These are phyloP conservation scores for Diaporthe ampelina DNA, from an alignment of 2,329 filamentous ascomycete species.

Conservation along the genomic window DNA sequence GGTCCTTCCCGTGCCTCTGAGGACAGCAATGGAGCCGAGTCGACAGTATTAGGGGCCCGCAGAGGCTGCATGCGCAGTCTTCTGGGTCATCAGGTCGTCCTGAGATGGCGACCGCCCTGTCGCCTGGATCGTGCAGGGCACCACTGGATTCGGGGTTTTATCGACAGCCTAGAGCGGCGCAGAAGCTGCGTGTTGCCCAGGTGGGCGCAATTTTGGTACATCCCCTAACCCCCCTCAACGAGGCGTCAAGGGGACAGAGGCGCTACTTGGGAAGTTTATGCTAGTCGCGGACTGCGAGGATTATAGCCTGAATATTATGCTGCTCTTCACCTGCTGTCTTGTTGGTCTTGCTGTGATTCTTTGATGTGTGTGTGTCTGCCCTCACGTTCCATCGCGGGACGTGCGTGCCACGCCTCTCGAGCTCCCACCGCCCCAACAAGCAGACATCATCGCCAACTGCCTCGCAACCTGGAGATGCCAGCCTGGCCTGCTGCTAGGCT, in stretches of 20 bases:
- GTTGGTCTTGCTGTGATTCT: neutral
- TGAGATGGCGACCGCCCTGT: neutral
- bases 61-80: neutral
- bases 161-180: neutral
- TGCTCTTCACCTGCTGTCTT: neutral
- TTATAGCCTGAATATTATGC: slow-evolving; percentile 8
- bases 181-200: neutral
- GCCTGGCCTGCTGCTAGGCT: neutral
- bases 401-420: no score
- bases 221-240: neutral
- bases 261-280: slow-evolving; percentile 11
- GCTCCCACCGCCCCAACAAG: neutral
- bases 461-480: neutral
- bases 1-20: neutral
- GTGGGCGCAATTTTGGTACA: neutral
- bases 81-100: neutral
- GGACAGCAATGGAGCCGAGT: neutral
- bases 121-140: neutral
- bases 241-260: neutral
- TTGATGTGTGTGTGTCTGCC: neutral
- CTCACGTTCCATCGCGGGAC: fast-evolving
- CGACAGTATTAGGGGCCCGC: neutral
- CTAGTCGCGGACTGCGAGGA: neutral
- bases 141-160: neutral
- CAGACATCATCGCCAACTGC: neutral